Base-by-base conservation (phyloP, 1,284 basidiomycete species). In the Puccinia novopanici region DNA sequence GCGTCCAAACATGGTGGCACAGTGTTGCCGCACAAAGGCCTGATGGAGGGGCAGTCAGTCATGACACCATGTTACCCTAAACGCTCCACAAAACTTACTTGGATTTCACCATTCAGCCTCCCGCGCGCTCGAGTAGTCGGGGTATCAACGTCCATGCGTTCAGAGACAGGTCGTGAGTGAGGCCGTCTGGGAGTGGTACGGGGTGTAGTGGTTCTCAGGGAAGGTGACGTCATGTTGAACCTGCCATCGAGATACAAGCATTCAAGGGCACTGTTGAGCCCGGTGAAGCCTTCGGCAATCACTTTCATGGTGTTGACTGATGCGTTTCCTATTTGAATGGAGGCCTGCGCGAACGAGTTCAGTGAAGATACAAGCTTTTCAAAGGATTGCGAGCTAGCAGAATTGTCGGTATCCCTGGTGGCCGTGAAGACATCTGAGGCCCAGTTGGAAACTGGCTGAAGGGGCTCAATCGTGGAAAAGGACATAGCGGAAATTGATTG, bases 1-100 rank as follows among this genome's bases (percentile, higher is more conserved):
- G 37, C 65, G 65, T n/a, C 65, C 65, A 48, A 48, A 67, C 40
- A 67, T 67, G 8, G 72, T 74, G 54, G 72, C 72, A 61, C 27
- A 55, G 61, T 74, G 30, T 45, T 61, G n/a, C n/a, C n/a, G n/a
- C n/a, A n/a, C n/a, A n/a, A n/a, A n/a, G n/a, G n/a, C n/a, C n/a
- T n/a, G n/a, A 55, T 10, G 54, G 57, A 52, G 9, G 9, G 10
- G 4, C 50, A 22, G 50, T 19, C 50, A 52, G 50, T 4, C 19
- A 52, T 22, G 19, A 17, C 19, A 22, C 9, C 19, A 17, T 52
- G 9, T 10, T 52, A 19, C 4, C 17, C 4, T 4, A 22, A 52
- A 4, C 4, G 17, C 4, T 52, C 17, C 4, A 17, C 4, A 52
- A 52, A 52, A 52, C 50, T 52, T 22, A 52, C 50, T 52, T 52